Evolutionary conservation across 129 eudicot genomes (phyloP).

Genomic region (Lonicera japonica): DNA sequence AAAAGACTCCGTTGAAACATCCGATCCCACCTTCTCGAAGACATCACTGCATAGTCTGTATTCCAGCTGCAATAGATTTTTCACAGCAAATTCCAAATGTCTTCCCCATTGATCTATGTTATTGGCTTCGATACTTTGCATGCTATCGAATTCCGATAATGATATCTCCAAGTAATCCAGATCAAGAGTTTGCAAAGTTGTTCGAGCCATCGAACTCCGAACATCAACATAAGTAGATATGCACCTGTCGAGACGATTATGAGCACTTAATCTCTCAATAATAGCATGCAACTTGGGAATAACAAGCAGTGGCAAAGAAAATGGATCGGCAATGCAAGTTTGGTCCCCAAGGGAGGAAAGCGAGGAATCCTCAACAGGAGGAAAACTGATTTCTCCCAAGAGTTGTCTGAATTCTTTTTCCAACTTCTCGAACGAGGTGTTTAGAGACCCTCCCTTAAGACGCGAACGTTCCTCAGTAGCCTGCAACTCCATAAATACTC

Average conservation of each 20-base stretch:
- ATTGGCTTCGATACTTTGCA: slow-evolving; percentile 38
- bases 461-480: slow-evolving; percentile 30
- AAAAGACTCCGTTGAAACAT: slow-evolving; percentile 43
- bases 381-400: slow-evolving; percentile 30
- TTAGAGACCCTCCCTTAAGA: slow-evolving; percentile 41
- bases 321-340: slow-evolving; percentile 8
- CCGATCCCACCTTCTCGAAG: slow-evolving; percentile 23
- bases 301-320: slow-evolving; percentile 17
- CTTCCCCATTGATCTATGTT: slow-evolving; percentile 58
- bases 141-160: slow-evolving; percentile 48
- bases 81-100: slow-evolving; percentile 66
- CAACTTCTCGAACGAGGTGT: slow-evolving; percentile 34
- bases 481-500: slow-evolving; percentile 34
- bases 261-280: slow-evolving; percentile 34
- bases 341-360: slow-evolving; percentile 29
- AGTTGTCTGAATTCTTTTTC: slow-evolving; percentile 39
- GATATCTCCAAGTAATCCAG: slow-evolving; percentile 47
- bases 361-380: slow-evolving; percentile 24
- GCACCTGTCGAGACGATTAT: slow-evolving; percentile 43
- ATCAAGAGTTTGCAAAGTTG: slow-evolving; percentile 43
- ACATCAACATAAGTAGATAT: slow-evolving; percentile 37
- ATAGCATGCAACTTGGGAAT: slow-evolving; percentile 47
- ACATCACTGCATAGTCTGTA: slow-evolving; percentile 42
- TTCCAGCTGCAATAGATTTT: slow-evolving; percentile 51
- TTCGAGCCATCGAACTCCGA: slow-evolving; percentile 32